Evolutionary conservation across 495 filamentous ascomycete genomes (phyloP).

Genomic region (Achaetomiella virescens): DNA sequence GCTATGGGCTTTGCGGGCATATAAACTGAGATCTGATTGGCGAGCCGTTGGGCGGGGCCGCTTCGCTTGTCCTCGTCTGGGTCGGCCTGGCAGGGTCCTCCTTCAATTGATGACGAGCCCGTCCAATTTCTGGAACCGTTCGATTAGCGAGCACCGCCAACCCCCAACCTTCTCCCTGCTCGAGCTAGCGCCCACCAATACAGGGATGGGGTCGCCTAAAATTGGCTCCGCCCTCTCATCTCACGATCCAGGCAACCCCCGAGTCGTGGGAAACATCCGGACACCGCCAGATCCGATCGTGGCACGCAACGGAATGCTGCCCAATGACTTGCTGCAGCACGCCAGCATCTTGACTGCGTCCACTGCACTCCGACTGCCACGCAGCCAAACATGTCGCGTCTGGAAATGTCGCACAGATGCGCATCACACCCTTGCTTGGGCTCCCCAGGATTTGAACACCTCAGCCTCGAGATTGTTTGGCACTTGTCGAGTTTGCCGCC

Average conservation of each 20-base stretch:
- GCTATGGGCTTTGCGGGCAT: not conserved
- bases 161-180: not conserved
- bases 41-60: not conserved
- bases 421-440: not conserved
- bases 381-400: not conserved
- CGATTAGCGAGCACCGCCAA: constrained; percentile 31
- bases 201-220: constrained; percentile 4
- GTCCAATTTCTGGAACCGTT: constrained; percentile 15
- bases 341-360: too few species aligned
- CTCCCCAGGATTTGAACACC: not conserved
- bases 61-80: constrained; percentile 13
- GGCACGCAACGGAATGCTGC: not conserved
- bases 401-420: too few species aligned
- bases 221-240: constrained; percentile 23
- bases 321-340: not conserved
- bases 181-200: constrained; percentile 10
- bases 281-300: constrained; percentile 23
- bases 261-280: not conserved
- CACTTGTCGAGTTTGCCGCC: not conserved
- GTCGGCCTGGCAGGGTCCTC: constrained; percentile 17
- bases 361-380: not conserved
- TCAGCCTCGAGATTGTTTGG: too few species aligned
- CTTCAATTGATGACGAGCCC: constrained; percentile 19
- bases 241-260: constrained; percentile 16
- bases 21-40: constrained; percentile 5